Percentiles rank a stretch among this genome's conserved stretches.
phyloP scores from a whole-genome alignment of 208 protist genomes.

The Trypanosoma conorhini region DNA sequence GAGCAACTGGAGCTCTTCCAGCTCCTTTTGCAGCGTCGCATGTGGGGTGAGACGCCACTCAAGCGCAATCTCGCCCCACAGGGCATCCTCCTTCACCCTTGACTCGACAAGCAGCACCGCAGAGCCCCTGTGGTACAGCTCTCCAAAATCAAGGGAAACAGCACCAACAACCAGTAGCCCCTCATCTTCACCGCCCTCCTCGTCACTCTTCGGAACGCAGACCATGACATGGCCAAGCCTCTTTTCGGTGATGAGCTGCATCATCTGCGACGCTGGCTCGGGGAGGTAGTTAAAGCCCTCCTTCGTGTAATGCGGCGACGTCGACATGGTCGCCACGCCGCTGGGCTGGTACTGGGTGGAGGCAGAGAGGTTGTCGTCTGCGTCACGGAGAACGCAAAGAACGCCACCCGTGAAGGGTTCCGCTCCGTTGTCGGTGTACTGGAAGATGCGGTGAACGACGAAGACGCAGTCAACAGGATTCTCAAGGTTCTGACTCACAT shows the following conservation, averaged over 20 bases:
- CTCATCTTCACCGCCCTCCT: slow-evolving; percentile 53
- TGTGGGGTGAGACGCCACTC: slow-evolving; percentile 57
- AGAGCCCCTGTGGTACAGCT: slow-evolving; percentile 74
- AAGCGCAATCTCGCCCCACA: slow-evolving; percentile 86
- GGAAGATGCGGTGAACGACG: slow-evolving; percentile 83
- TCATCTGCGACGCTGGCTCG: slow-evolving; percentile 71
- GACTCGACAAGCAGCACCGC: slow-evolving; percentile 88
- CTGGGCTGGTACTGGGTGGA: slow-evolving; percentile 63
- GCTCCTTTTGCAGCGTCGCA: slow-evolving; percentile 33
- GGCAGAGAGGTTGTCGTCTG: slow-evolving; percentile 88
- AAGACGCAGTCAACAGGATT: slow-evolving; percentile 72
- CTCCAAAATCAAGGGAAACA: slow-evolving; percentile 85
- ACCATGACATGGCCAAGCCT: slow-evolving; percentile 88
- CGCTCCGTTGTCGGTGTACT: slow-evolving; percentile 88
- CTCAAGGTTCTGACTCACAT: slow-evolving; percentile 67
- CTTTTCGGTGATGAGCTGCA: slow-evolving; percentile 87
- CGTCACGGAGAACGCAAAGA: slow-evolving; percentile 86
- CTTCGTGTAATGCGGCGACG: slow-evolving; percentile 78
- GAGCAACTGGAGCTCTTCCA: slow-evolving; percentile 34
- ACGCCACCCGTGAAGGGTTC: slow-evolving; percentile 69
- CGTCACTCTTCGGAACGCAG: slow-evolving; percentile 75
- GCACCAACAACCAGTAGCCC: slow-evolving; percentile 88
- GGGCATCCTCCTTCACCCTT: slow-evolving; percentile 81
- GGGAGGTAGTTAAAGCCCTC: slow-evolving; percentile 87
- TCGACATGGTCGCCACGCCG: slow-evolving; percentile 38